Evolutionary conservation across 2,329 filamentous ascomycete genomes (phyloP), one percentile per base, ranked within the genome.

Genomic region (Elsinoe arachidis): DNA sequence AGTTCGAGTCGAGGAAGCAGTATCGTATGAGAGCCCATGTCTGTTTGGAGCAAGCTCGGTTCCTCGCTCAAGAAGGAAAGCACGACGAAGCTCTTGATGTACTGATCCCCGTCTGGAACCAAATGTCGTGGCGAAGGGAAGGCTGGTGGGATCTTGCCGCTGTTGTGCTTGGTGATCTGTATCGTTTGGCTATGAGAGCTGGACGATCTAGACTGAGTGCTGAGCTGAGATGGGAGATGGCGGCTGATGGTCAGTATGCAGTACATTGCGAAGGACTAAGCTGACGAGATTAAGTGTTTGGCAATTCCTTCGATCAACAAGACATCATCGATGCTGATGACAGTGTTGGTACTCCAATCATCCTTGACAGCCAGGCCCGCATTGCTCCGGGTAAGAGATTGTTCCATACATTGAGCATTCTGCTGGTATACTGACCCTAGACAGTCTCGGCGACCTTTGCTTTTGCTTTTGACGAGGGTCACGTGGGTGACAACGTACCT

Each of bases 141-240:
- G 75, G 78, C n/a, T 85, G 82, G 82, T 81, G 78, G 75, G 66
- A 70, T 41, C 71, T 83, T 3, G 79, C 82, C 61, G 74, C 73
- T 55, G 75, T 78, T 39, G 75, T 83, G 39, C 71, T 79, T 44
- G 78, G 75, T 72, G 70, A 75, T 7, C 68, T 84, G 37, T 74
- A 81, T 60, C 74, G 80, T 58, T 81, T 79, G 64, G 79, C 80
- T 14, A 17, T 12, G 12, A 57, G 56, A 19, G 26, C 35, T 11
- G 30, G 19, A 5, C 39, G 56, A 19, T n/a, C 6, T 17, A 44
- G 52, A n/a, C 34, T 61, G 6, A 37, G 17, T 49, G 43, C 51
- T 11, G 58, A 61, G 39, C 30, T 56, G 33, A 44, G 53, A 23
- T 61, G 60, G 60, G 60, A 61, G 58, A 53, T 61, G 34, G 30